Percentiles rank a stretch among this genome's conserved stretches.
phyloP scores from a whole-genome alignment of 805 yeast species.

The Yarrowia divulgata region DNA sequence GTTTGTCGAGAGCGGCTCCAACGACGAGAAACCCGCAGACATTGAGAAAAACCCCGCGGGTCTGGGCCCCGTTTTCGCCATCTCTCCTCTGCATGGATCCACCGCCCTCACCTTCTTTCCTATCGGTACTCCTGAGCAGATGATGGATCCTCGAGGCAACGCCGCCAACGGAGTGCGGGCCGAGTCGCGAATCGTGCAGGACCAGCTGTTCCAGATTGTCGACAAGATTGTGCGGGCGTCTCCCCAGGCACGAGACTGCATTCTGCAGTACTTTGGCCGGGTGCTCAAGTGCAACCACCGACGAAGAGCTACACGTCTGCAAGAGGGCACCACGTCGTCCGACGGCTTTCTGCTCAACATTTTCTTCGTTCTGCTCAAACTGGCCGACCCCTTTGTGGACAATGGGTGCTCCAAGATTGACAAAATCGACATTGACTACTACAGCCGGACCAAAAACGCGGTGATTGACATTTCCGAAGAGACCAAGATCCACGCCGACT shows the following conservation, averaged over 20 bases:
- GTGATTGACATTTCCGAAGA: conserved; percentile 77
- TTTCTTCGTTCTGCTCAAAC: conserved; percentile 66
- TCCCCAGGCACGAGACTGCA: conserved; percentile 63
- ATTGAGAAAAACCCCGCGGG: conserved; percentile 65
- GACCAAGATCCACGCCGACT: conserved; percentile 80
- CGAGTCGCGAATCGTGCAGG: conserved; percentile 50
- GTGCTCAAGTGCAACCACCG: conserved; percentile 84
- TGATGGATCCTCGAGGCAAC: conserved; percentile 39
- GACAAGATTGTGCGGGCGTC: conserved; percentile 81
- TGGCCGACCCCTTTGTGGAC: conserved; percentile 86
- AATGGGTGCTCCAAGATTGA: conserved; percentile 69
- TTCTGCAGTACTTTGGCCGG: conserved; percentile 73
- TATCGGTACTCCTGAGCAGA: conserved; percentile 34
- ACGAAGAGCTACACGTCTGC: conserved; percentile 67
- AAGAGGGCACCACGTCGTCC: conserved; percentile 72
- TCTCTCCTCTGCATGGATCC: conserved; percentile 68
- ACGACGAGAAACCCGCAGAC: conserved; percentile 56
- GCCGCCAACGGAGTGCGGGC: conserved; percentile 46
- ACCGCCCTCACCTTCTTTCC: conserved; percentile 32
- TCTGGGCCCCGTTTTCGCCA: conserved; percentile 76
- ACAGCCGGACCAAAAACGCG: conserved; percentile 56
- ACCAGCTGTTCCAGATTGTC: conserved; percentile 70
- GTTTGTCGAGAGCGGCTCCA: conserved; percentile 55
- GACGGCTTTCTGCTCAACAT: conserved; percentile 86
- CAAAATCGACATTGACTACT: conserved; percentile 77